Evolutionary conservation across 805 yeast genomes (phyloP), one percentile per base, ranked within the genome.

Genomic region (Sugiyamaella americana): DNA sequence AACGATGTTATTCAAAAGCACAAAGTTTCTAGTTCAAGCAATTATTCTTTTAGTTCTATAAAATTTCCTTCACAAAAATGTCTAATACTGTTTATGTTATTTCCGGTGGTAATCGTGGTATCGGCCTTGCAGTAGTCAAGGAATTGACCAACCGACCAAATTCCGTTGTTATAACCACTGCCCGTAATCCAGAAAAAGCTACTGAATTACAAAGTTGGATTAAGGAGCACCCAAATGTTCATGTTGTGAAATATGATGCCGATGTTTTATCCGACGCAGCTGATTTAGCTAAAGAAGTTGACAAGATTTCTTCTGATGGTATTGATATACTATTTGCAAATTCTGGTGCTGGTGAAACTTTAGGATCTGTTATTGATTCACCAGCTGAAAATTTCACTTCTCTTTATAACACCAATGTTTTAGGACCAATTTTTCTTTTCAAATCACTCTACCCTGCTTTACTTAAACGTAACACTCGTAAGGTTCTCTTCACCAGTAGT

Each of bases 81-180:
- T 35, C 37, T 35, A n/a, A n/a, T n/a, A 35, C 37, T 47, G 65
- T 55, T 2, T 60, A 59, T 43, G 41, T 64, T 5, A 49, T 67
- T 41, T 64, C 69, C 2, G 71, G 71, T 13, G 61, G 61, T 2
- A 57, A 60, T 19, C 47, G 66, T 4, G 71, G 71, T 17, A 53
- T 67, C 37, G 71, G 71, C 2, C 58, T 58, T 24, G 64, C 67
- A 4, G 36, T 68, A 3, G 68, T 58, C 29, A 57, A 62, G 41
- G 52, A 49, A 30, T 46, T 66, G 16, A 44, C 58, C 18, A 46
- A 41, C 5, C 46, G 54, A 4, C 40, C 59, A 20, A 40, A 51
- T 17, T 59, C 53, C 41, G 20, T 40, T 5, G 63, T 66, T 13
- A 51, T 63, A 37, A 65, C 62, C 0, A 36, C 58, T 16, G 51